phyloP scores from a whole-genome alignment of 495 filamentous ascomycete genomes.

The Xylaria palmicola region DNA sequence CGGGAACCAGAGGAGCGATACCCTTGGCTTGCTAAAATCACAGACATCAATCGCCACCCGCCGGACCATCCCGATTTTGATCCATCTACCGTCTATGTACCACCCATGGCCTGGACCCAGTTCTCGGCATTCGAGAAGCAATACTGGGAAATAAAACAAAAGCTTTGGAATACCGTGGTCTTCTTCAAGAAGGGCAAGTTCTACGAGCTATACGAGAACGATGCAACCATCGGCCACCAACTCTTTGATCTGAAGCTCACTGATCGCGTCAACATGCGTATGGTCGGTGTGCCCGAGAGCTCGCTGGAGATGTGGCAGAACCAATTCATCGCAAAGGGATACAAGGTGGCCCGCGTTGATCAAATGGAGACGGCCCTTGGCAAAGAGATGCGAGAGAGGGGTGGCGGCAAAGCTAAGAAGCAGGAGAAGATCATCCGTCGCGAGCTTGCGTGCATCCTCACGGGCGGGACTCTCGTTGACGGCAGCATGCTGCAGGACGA shows the following conservation, averaged over 20 bases:
- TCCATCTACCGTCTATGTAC: conserved; percentile 86
- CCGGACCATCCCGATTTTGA: conserved; percentile 87
- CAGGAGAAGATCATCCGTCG: conserved; percentile 92
- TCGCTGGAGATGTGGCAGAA: conserved; percentile 90
- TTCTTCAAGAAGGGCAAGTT: conserved; percentile 99
- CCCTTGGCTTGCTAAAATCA: conserved; percentile 80
- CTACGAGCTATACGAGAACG: conserved; percentile 97
- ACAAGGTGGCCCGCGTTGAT: conserved; percentile 94
- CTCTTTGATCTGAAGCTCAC: conserved; percentile 98
- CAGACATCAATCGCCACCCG: conserved; percentile 78
- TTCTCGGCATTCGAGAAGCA: conserved; percentile 97
- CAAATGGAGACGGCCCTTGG: conserved; percentile 92
- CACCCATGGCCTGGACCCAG: conserved; percentile 67
- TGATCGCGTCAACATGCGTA: conserved; percentile 98
- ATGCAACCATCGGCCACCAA: conserved; percentile 96
- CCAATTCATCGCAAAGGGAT: conserved; percentile 91
- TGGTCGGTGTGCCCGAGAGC: conserved; percentile 92
- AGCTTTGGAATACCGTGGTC: conserved; percentile 94
- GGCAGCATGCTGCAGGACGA: conserved; percentile 97
- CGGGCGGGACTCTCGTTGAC: conserved; percentile 89
- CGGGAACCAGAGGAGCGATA: conserved; percentile 82
- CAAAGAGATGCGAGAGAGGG: conserved; percentile 96
- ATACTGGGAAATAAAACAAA: conserved; percentile 99
- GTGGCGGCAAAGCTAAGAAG: conserved; percentile 53
- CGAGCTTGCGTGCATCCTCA: conserved; percentile 88